These are phyloP conservation scores for Mortierella hygrophila DNA, from an alignment of 192 early-diverging fungal genomes.

Conservation along the genomic window DNA sequence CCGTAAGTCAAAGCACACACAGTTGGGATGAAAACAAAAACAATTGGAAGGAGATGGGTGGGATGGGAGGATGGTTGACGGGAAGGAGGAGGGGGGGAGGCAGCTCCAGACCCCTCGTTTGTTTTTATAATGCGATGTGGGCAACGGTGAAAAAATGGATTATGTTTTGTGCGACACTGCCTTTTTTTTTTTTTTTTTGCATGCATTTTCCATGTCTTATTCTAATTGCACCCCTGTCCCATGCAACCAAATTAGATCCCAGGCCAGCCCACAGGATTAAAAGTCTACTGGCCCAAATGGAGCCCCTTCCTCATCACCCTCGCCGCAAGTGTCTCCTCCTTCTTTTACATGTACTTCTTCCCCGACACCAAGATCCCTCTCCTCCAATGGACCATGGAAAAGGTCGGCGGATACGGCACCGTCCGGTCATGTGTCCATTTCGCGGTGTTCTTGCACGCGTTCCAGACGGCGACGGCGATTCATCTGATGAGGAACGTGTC, in stretches of 20 bases:
- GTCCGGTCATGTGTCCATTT: slow-evolving; percentile 29
- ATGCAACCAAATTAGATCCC: slow-evolving; percentile 20
- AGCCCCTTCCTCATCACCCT: slow-evolving; percentile 25
- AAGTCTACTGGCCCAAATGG: slow-evolving; percentile 39
- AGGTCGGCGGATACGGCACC: background rate
- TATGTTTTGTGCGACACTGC: background rate
- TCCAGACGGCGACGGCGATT: slow-evolving; percentile 28
- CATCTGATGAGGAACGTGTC: slow-evolving; percentile 33
- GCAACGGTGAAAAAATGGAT: too few relatives aligned
- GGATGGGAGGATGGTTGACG: background rate
- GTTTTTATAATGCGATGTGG: too few relatives aligned
- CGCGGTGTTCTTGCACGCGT: slow-evolving; percentile 27
- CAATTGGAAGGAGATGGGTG: background rate
- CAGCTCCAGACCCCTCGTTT: background rate
- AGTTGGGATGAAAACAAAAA: background rate
- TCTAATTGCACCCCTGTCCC: background rate
- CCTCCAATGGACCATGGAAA: slow-evolving; percentile 15
- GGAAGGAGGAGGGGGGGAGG: background rate
- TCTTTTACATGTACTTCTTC: slow-evolving; percentile 33
- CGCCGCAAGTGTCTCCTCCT: slow-evolving; percentile 15
- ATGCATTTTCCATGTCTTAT: too few relatives aligned
- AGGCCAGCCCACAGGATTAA: slow-evolving; percentile 34
- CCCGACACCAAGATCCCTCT: slow-evolving; percentile 18
- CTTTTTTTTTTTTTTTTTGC: background rate
- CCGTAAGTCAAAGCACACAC: background rate